Conservation (phyloP, 192 early-diverging fungal genomes). For the Lobosporangium transversale region DNA sequence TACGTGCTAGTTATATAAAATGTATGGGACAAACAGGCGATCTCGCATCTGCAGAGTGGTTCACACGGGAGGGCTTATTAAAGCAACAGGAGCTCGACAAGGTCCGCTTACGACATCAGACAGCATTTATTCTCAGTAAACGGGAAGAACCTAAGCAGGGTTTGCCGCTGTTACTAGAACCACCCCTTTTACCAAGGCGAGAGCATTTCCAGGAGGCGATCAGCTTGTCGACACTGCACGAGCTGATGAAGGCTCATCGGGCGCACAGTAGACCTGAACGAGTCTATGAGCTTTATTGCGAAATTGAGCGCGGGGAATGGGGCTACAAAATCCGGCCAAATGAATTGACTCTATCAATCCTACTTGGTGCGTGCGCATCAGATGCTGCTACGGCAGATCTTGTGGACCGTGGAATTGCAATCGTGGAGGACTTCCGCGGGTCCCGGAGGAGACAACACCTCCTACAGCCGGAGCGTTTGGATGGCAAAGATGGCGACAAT, state of each 20-base stretch:
- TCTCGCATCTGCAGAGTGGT: conserved; percentile 16
- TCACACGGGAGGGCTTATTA: background rate
- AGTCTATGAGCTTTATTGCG: conserved; percentile 21
- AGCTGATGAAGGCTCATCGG: conserved; percentile 33
- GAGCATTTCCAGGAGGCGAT: conserved; percentile 17
- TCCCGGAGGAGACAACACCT: background rate
- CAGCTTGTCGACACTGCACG: conserved; percentile 28
- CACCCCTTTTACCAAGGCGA: background rate
- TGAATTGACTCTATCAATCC: conserved; percentile 35
- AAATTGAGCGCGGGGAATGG: conserved; percentile 37
- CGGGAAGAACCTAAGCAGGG: background rate
- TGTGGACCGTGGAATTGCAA: conserved; percentile 19
- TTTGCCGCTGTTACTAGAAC: background rate
- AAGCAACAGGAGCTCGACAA: conserved; percentile 10
- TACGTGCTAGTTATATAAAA: conserved; percentile 36
- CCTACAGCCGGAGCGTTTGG: background rate
- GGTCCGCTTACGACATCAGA: background rate
- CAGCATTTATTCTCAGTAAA: conserved; percentile 9
- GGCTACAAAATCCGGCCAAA: conserved; percentile 22
- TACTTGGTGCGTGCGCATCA: conserved; percentile 34
- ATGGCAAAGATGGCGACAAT: background rate
- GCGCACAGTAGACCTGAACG: conserved; percentile 14
- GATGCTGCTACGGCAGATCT: background rate
- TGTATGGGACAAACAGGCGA: conserved; percentile 28
- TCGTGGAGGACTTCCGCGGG: conserved; percentile 7